Conservation (phyloP, 1,284 basidiomycete species). For the Melampsora larici-populina region DNA sequence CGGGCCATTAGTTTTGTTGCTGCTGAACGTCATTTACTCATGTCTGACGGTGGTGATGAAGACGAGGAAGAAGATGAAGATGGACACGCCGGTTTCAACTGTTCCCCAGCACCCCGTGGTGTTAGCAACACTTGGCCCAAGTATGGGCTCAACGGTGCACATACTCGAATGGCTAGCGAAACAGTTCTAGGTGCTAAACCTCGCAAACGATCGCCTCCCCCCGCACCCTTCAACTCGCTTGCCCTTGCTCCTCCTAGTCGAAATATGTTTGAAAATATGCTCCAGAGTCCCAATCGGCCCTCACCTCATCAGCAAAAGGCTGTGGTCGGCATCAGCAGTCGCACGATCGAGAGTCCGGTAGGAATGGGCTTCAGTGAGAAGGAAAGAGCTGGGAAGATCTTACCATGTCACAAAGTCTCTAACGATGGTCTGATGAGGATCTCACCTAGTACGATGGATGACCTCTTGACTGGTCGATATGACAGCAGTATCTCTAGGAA, state of each 20-base stretch:
- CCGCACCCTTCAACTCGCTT: neutral
- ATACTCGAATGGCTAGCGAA: neutral
- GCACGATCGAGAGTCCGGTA: slow-evolving; percentile 33
- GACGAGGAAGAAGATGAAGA: slow-evolving; percentile 40
- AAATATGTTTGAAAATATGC: neutral
- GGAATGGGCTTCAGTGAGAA: slow-evolving; percentile 71
- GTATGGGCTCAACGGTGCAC: neutral
- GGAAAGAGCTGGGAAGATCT: slow-evolving; percentile 82
- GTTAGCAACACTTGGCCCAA: slow-evolving; percentile 39
- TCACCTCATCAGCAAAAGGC: neutral
- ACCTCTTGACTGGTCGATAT: slow-evolving; percentile 70
- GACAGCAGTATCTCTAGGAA: slow-evolving; percentile 64
- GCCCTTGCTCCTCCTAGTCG: neutral
- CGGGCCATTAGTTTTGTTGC: slow-evolving; percentile 39
- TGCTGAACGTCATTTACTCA: neutral
- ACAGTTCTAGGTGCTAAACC: neutral
- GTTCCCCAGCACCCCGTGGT: slow-evolving; percentile 28
- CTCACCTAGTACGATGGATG: slow-evolving; percentile 64
- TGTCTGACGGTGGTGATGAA: slow-evolving; percentile 16
- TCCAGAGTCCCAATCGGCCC: neutral
- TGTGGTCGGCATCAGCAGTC: neutral
- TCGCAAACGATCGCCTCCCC: neutral
- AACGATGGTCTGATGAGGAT: slow-evolving; percentile 96
- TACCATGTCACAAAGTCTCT: slow-evolving; percentile 87
- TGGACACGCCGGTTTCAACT: slow-evolving; percentile 21